Conservation (phyloP, 2,329 filamentous ascomycete species). For the Zymoseptoria tritici region DNA sequence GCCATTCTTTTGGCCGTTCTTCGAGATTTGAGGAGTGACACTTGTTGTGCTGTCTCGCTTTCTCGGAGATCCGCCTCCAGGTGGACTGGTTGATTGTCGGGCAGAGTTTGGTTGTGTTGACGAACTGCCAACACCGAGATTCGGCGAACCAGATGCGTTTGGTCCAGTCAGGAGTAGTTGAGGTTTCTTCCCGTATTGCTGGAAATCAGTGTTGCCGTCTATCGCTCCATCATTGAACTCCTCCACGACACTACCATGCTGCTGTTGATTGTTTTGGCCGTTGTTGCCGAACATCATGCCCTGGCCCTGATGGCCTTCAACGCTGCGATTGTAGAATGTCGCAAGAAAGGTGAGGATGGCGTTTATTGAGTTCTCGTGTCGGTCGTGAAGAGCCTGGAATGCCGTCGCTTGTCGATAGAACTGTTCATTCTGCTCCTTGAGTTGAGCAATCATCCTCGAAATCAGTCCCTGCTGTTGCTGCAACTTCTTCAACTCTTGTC, state of each 20-base stretch:
- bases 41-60: conserved; percentile 15
- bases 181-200: conserved; percentile 22
- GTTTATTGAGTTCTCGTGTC: conserved; percentile 98
- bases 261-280: conserved; percentile 25
- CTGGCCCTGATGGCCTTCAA: conserved; percentile 73
- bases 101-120: conserved; percentile 22
- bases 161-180: conserved; percentile 27
- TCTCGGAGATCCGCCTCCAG: conserved; percentile 13
- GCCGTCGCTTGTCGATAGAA: conserved; percentile 80
- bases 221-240: conserved; percentile 43
- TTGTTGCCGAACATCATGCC: conserved; percentile 71
- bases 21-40: conserved; percentile 11
- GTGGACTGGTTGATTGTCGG: conserved; percentile 21
- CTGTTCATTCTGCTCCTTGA: conserved; percentile 80
- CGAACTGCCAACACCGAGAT: conserved; percentile 21
- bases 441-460: conserved; percentile 67
- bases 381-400: conserved; percentile 85
- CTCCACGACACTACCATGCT: conserved; percentile 55
- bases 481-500: conserved; percentile 72
- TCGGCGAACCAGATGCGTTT: conserved; percentile 27
- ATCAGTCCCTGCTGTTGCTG: conserved; percentile 83
- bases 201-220: conserved; percentile 26
- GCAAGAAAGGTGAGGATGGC: conserved; percentile 96
- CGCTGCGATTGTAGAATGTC: conserved; percentile 88
- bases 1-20: conserved; percentile 9